A percentile compares a stretch with the other conserved stretches of the same genome.
phyloP scores from a whole-genome alignment of 2,329 filamentous ascomycete genomes.

The Exophiala viscosa region DNA sequence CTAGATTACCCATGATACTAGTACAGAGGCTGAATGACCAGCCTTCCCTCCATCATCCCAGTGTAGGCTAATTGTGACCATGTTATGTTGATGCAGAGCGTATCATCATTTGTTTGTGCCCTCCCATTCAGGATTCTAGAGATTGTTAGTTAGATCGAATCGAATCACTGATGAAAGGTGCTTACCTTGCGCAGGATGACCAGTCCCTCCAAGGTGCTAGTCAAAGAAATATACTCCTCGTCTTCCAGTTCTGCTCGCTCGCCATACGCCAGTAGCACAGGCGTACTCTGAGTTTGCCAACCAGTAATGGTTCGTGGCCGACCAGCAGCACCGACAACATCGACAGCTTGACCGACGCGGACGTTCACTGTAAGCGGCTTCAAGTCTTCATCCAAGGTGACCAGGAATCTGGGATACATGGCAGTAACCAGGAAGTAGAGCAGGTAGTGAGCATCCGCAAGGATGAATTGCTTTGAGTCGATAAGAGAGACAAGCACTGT shows the following conservation, averaged over 20 bases:
- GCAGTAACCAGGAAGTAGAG: slow-evolving; percentile 96
- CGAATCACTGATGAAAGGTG: slow-evolving; percentile 6
- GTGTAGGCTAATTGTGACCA: not conserved
- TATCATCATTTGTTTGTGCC: slow-evolving; percentile 33
- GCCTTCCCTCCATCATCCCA: not conserved
- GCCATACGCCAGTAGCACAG: slow-evolving; percentile 87
- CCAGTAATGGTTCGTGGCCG: slow-evolving; percentile 98
- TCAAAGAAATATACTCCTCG: slow-evolving; percentile 92
- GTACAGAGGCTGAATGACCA: slow-evolving; percentile 5
- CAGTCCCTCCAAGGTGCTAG: slow-evolving; percentile 85
- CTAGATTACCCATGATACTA: slow-evolving; percentile 9
- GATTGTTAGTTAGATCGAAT: slow-evolving; percentile 27
- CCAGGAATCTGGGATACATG: slow-evolving; percentile 93
- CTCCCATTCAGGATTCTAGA: slow-evolving; percentile 46
- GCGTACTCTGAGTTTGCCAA: slow-evolving; percentile 99
- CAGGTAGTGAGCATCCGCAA: slow-evolving; percentile 77
- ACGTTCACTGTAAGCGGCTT: slow-evolving; percentile 94
- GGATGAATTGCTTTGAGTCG: slow-evolving; percentile 82
- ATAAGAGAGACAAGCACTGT: slow-evolving; percentile 91
- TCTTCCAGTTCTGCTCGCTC: slow-evolving; percentile 96
- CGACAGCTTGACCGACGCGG: slow-evolving; percentile 93
- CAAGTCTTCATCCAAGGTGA: slow-evolving; percentile 91
- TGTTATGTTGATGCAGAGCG: too few species aligned
- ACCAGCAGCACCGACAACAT: slow-evolving; percentile 95
- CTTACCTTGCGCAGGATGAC: slow-evolving; percentile 95